phyloP scores from a whole-genome alignment of 2,329 filamentous ascomycete genomes.

The Aspergillus fumigatiaffinis region DNA sequence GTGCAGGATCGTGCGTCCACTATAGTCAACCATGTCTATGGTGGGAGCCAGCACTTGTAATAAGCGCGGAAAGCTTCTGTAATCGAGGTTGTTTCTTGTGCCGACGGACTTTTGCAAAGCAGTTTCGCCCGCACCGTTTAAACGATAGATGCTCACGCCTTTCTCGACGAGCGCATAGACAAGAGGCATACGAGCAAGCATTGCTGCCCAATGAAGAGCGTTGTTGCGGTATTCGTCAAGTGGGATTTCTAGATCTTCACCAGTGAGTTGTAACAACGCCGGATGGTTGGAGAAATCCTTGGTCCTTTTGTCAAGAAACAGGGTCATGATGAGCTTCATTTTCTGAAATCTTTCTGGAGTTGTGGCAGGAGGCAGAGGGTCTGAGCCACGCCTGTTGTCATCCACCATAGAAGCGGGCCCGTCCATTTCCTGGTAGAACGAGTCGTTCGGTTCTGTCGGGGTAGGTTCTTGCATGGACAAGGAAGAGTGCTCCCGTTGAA shows the following conservation, averaged over 20 bases:
- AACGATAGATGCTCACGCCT: slow-evolving; percentile 81
- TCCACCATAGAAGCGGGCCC: slow-evolving; percentile 26
- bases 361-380: slow-evolving; percentile 48
- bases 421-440: slow-evolving; percentile 44
- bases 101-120: slow-evolving; percentile 88
- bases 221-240: slow-evolving; percentile 84
- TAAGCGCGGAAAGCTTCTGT: slow-evolving; percentile 83
- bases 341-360: slow-evolving; percentile 70
- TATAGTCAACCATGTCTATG: slow-evolving; percentile 84
- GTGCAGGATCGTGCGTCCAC: slow-evolving; percentile 86
- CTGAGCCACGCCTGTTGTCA: slow-evolving; percentile 32
- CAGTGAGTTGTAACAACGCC: slow-evolving; percentile 69
- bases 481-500: slow-evolving; percentile 28
- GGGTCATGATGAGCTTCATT: slow-evolving; percentile 72
- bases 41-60: slow-evolving; percentile 84
- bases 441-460: slow-evolving; percentile 45
- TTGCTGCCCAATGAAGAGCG: slow-evolving; percentile 93
- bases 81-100: slow-evolving; percentile 91
- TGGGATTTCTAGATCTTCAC: slow-evolving; percentile 83
- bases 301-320: slow-evolving; percentile 72
- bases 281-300: slow-evolving; percentile 72
- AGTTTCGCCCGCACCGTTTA: slow-evolving; percentile 87
- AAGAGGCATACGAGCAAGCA: slow-evolving; percentile 78
- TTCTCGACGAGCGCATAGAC: slow-evolving; percentile 75
- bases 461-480: slow-evolving; percentile 40